A percentile compares a stretch with the other conserved stretches of the same genome.
Evolutionary conservation across 768 basidiomycete genomes (phyloP).

Genomic region (Lactarius hatsudake): DNA sequence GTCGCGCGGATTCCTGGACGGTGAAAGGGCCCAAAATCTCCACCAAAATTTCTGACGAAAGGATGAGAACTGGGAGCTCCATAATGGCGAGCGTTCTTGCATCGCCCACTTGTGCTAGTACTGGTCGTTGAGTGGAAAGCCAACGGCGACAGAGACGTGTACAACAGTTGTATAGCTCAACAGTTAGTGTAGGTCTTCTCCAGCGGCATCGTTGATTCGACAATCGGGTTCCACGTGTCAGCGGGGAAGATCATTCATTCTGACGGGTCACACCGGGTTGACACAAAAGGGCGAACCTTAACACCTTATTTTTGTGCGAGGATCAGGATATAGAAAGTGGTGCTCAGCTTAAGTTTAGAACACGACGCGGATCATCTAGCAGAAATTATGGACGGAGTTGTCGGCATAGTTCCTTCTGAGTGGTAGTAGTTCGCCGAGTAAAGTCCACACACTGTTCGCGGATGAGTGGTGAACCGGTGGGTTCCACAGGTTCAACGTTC

Average conservation of each 20-base stretch:
- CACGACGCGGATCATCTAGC: constrained; percentile 1
- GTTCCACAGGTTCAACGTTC: not conserved
- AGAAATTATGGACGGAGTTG: not conserved
- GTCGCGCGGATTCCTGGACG: constrained; percentile 8
- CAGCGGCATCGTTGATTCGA: not conserved
- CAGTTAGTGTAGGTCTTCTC: not conserved
- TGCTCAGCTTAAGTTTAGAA: not conserved
- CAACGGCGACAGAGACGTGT: not conserved
- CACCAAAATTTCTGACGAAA: constrained; percentile 2
- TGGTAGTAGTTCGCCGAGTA: not conserved
- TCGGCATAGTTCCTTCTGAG: not conserved
- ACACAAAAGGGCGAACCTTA: not conserved
- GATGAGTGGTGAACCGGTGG: no score
- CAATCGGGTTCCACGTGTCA: not conserved
- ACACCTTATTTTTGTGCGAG: not conserved
- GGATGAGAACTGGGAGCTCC: constrained; percentile 5
- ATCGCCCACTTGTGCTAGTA: not conserved
- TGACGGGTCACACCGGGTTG: not conserved
- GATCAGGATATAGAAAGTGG: not conserved
- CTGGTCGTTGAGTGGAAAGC: not conserved
- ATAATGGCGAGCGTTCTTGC: not conserved
- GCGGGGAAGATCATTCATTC: not conserved
- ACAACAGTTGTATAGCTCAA: no score
- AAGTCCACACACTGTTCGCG: no score
- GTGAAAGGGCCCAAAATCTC: constrained; percentile 6